phyloP scores from a whole-genome alignment of 176 grass and related monocot species.

The Pharus latifolius region DNA sequence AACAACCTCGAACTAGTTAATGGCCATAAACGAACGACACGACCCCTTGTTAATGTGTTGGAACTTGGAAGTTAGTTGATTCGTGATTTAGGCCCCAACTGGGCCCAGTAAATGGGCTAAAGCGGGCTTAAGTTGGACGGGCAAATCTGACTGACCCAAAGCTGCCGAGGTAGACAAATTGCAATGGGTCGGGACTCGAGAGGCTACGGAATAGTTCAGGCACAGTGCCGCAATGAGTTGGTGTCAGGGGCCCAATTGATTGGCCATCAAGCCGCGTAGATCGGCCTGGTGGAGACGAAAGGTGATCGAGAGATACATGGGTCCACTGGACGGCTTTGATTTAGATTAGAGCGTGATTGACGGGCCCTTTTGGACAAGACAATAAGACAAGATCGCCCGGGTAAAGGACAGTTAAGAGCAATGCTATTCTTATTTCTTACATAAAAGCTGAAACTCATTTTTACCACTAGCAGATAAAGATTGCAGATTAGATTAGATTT shows the following conservation, averaged over 20 bases:
- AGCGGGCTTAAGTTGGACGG: background rate
- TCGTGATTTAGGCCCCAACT: background rate
- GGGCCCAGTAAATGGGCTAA: background rate
- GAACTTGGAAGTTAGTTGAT: too few species aligned
- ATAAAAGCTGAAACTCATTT: too few species aligned
- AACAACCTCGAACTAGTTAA: too few species aligned
- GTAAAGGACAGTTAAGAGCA: background rate
- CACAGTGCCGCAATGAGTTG: slow-evolving; percentile 1
- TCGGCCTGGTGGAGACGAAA: background rate
- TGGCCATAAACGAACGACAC: too few species aligned
- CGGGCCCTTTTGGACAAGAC: background rate
- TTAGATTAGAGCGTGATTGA: slow-evolving; percentile 27
- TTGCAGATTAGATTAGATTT: too few species aligned
- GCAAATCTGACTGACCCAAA: too few species aligned
- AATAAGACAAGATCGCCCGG: slow-evolving; percentile 34
- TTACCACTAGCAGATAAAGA: too few species aligned
- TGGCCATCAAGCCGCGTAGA: background rate
- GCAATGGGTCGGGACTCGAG: background rate
- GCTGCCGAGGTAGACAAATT: background rate
- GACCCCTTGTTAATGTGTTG: too few species aligned
- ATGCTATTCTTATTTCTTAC: too few species aligned
- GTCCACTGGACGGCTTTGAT: too few species aligned
- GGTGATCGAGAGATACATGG: too few species aligned
- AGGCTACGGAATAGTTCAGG: background rate
- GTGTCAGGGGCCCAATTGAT: background rate